A percentile compares a stretch with the other conserved stretches of the same genome.
Conservation (phyloP, 148 eudicot genomes). For the Vaccinium macrocarpon region DNA sequence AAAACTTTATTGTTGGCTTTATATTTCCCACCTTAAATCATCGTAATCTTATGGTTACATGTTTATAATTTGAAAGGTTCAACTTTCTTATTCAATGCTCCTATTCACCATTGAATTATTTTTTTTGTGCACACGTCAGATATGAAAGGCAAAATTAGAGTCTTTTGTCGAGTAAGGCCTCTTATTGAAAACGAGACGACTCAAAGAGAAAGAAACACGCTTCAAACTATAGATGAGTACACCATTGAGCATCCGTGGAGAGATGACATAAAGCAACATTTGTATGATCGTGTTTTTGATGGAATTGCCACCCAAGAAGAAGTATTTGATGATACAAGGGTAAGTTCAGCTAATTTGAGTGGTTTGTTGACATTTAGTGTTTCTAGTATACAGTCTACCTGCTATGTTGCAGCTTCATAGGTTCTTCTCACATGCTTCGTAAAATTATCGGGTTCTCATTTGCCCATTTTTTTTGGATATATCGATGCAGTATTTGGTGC, state of each 20-base stretch:
- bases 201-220: slow-evolving; percentile 51
- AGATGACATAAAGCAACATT: slow-evolving; percentile 85
- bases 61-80: background rate
- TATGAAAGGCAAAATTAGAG: slow-evolving; percentile 98
- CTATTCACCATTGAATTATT: background rate
- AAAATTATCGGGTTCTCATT: background rate
- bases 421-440: background rate
- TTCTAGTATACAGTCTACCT: background rate
- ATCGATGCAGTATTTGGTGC: slow-evolving; percentile 81
- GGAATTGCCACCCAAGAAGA: slow-evolving; percentile 78
- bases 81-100: background rate
- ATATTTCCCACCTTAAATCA: background rate
- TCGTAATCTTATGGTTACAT: background rate
- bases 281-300: slow-evolving; percentile 92
- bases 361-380: background rate
- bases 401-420: background rate
- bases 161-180: slow-evolving; percentile 88
- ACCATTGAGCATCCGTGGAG: slow-evolving; percentile 96
- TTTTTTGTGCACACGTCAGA: slow-evolving; percentile 36
- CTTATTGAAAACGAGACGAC: slow-evolving; percentile 64
- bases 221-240: slow-evolving; percentile 69
- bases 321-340: slow-evolving; percentile 97
- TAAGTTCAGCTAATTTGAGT: slow-evolving; percentile 19
- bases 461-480: background rate
- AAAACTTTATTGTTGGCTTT: background rate